Percentiles rank a stretch among this genome's conserved stretches.
Conservation (phyloP, 192 early-diverging fungal species). For the Glomus cerebriforme region DNA sequence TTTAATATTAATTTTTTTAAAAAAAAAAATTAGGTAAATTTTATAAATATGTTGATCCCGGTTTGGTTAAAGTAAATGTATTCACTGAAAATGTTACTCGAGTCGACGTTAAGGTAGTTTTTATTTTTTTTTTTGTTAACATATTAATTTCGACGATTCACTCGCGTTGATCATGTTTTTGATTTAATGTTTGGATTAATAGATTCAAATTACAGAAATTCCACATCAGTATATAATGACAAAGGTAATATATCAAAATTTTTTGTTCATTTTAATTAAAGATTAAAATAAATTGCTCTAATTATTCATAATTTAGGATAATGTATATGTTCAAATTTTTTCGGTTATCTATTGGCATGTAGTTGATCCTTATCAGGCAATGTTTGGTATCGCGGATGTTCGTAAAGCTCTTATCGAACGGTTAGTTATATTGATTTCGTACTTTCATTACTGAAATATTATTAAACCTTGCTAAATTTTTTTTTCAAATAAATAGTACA, state of each 20-base stretch:
- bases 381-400: constrained; percentile 83
- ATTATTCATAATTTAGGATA: constrained; percentile 65
- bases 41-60: constrained; percentile 56
- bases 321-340: constrained; percentile 83
- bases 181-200: not conserved
- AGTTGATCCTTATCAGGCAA: constrained; percentile 76
- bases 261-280: no score
- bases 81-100: constrained; percentile 46
- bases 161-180: not conserved
- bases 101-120: constrained; percentile 49
- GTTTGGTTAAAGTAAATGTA: constrained; percentile 58
- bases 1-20: not conserved
- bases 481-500: constrained; percentile 48
- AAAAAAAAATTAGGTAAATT: not conserved
- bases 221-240: constrained; percentile 78
- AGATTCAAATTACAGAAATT: constrained; percentile 56
- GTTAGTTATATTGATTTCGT: constrained; percentile 29
- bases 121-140: not conserved
- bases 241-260: constrained; percentile 43
- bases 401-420: constrained; percentile 79
- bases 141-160: not conserved
- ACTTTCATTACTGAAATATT: not conserved
- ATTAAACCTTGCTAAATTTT: not conserved
- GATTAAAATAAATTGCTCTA: no score
- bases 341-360: constrained; percentile 87